A percentile compares a stretch with the other conserved stretches of the same genome.
Conservation (phyloP, 2,329 filamentous ascomycete species). For the Xylariales sp. region DNA sequence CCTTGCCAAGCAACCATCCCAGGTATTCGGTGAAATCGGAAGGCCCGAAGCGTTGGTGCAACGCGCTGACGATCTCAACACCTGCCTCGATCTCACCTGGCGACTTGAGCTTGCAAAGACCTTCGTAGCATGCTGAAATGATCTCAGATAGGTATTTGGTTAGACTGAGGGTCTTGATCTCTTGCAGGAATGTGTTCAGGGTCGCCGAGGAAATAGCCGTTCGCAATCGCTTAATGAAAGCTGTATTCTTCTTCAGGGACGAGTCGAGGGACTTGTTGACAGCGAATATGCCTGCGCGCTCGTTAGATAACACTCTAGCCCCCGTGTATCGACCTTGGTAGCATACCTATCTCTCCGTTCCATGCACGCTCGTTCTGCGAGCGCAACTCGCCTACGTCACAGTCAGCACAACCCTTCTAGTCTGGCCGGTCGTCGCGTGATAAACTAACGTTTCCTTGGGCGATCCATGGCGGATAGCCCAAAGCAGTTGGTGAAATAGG, state of each 20-base stretch:
- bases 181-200: constrained; percentile 78
- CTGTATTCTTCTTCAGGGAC: constrained; percentile 95
- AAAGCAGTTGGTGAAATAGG: constrained; percentile 24
- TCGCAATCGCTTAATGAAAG: constrained; percentile 93
- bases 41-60: constrained; percentile 92
- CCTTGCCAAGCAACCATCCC: constrained; percentile 87
- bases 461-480: constrained; percentile 55
- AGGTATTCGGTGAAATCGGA: constrained; percentile 86
- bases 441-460: constrained; percentile 56
- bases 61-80: constrained; percentile 88
- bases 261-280: constrained; percentile 82
- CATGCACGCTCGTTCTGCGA: constrained; percentile 82
- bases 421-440: background rate
- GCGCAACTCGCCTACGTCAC: constrained; percentile 73
- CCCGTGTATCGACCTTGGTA: constrained; percentile 6
- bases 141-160: constrained; percentile 98
- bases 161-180: constrained; percentile 84
- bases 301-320: background rate
- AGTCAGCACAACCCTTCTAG: constrained; percentile 2
- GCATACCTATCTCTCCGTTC: constrained; percentile 78
- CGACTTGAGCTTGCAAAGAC: constrained; percentile 84
- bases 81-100: constrained; percentile 88
- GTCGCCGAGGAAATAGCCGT: constrained; percentile 80
- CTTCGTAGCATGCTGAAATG: constrained; percentile 92
- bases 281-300: constrained; percentile 64